A percentile compares a stretch with the other conserved stretches of the same genome.
Conservation (phyloP, 805 yeast genomes). For the Cyberlindnera lachancei region DNA sequence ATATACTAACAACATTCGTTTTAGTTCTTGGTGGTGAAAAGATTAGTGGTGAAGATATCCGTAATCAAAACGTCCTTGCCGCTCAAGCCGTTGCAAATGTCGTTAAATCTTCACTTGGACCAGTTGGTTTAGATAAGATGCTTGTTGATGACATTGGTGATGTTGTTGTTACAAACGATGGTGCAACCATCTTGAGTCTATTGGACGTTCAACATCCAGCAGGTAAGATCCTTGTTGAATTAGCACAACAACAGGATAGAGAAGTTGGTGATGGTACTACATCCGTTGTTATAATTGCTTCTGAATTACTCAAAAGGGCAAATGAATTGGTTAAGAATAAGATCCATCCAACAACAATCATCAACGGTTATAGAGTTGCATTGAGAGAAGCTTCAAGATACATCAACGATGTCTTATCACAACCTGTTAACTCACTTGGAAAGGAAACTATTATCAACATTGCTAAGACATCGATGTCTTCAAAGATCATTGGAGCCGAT, state of each 20-base stretch:
- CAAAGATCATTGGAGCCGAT: conserved; percentile 92
- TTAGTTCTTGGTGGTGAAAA: conserved; percentile 89
- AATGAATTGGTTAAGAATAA: conserved; percentile 88
- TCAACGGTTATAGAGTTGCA: conserved; percentile 93
- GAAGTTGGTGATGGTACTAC: conserved; percentile 99
- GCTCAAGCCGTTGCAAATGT: conserved; percentile 98
- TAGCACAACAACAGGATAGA: conserved; percentile 97
- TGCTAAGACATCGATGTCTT: conserved; percentile 96
- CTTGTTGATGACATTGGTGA: conserved; percentile 98
- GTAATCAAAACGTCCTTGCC: conserved; percentile 93
- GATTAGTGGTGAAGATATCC: conserved; percentile 89
- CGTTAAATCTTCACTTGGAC: conserved; percentile 93
- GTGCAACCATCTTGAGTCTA: conserved; percentile 88
- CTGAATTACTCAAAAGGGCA: conserved; percentile 87
- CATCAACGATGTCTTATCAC: conserved; percentile 77
- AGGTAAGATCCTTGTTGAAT: conserved; percentile 91
- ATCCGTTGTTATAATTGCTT: conserved; percentile 91
- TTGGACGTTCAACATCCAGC: conserved; percentile 99
- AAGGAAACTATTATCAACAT: conserved; percentile 82
- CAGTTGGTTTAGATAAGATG: conserved; percentile 98
- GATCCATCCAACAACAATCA: conserved; percentile 96
- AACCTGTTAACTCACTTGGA: conserved; percentile 64
- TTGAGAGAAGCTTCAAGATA: conserved; percentile 80
- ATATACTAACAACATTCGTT: conserved; percentile 6
- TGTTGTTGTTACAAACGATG: conserved; percentile 97